A percentile compares a stretch with the other conserved stretches of the same genome.
Conservation (phyloP, 768 basidiomycete genomes). For the Mycena epipterygia region DNA sequence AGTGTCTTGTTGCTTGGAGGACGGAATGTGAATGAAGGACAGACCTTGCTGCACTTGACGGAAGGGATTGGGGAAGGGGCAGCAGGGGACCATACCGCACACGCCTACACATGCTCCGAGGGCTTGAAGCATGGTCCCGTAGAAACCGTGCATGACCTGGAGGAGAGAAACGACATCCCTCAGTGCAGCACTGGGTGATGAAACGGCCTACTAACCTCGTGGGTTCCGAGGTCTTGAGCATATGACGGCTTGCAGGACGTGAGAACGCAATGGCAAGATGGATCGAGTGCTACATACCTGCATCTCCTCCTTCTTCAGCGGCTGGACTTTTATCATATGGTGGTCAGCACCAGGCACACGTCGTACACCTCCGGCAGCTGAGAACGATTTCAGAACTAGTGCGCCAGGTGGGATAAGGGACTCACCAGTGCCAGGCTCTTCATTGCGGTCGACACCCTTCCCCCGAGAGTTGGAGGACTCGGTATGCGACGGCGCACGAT, state of each 20-base stretch:
- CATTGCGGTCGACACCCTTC: slow-evolving; percentile 20
- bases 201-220: slow-evolving; percentile 54
- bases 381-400: not conserved
- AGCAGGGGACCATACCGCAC: slow-evolving; percentile 85
- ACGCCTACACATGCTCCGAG: slow-evolving; percentile 79
- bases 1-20: not conserved
- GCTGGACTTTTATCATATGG: slow-evolving; percentile 84
- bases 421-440: not conserved
- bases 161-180: not conserved
- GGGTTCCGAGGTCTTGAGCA: slow-evolving; percentile 87
- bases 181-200: too few species aligned
- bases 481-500: slow-evolving; percentile 3
- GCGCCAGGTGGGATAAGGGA: not conserved
- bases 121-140: slow-evolving; percentile 83
- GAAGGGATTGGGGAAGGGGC: slow-evolving; percentile 89
- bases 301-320: slow-evolving; percentile 88
- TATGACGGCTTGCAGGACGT: slow-evolving; percentile 79
- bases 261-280: slow-evolving; percentile 8
- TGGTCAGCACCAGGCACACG: not conserved
- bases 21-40: not conserved
- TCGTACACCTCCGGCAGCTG: not conserved
- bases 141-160: slow-evolving; percentile 85
- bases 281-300: slow-evolving; percentile 63
- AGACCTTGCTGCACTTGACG: slow-evolving; percentile 86
- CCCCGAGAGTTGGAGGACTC: slow-evolving; percentile 22